Percentiles rank a stretch among this genome's conserved stretches.
These are phyloP conservation scores for Penicillium bovifimosum DNA, from an alignment of 495 filamentous ascomycete genomes.

Conservation along the genomic window DNA sequence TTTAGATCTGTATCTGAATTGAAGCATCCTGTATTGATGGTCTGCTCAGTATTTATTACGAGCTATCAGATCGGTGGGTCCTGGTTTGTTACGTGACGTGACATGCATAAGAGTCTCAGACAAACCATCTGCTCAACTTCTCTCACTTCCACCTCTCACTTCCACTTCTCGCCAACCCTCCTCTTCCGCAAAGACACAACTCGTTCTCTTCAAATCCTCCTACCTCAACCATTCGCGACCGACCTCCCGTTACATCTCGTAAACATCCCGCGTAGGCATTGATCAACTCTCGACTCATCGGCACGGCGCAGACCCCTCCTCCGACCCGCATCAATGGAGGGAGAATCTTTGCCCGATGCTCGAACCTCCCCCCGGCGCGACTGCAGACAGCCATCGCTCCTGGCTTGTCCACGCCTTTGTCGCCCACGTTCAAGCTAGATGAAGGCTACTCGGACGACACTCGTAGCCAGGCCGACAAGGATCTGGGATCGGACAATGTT, in stretches of 20 bases:
- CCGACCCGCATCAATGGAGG: conserved; percentile 29
- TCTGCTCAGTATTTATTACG: neutral
- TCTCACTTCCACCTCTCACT: neutral
- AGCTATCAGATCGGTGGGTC: conserved; percentile 20
- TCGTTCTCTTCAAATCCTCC: neutral
- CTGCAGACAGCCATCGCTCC: conserved; percentile 24
- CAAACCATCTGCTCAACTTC: conserved; percentile 5
- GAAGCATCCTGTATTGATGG: neutral
- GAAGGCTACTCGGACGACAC: conserved; percentile 66
- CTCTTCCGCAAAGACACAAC: neutral
- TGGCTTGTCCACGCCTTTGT: conserved; percentile 28
- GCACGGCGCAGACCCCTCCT: neutral
- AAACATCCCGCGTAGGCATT: neutral
- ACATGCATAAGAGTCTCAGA: conserved; percentile 9
- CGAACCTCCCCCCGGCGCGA: conserved; percentile 18
- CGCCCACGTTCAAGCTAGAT: conserved; percentile 50
- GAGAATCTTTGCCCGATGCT: conserved; percentile 19
- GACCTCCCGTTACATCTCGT: neutral
- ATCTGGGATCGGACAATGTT: conserved; percentile 31
- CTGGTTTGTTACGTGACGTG: conserved; percentile 17
- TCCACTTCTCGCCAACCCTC: neutral
- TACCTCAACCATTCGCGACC: neutral
- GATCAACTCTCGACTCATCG: neutral
- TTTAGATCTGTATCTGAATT: neutral
- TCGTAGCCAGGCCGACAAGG: conserved; percentile 49